Base-by-base conservation (phyloP, 176 grass and related monocot species). In the Cenchrus purpureus region DNA sequence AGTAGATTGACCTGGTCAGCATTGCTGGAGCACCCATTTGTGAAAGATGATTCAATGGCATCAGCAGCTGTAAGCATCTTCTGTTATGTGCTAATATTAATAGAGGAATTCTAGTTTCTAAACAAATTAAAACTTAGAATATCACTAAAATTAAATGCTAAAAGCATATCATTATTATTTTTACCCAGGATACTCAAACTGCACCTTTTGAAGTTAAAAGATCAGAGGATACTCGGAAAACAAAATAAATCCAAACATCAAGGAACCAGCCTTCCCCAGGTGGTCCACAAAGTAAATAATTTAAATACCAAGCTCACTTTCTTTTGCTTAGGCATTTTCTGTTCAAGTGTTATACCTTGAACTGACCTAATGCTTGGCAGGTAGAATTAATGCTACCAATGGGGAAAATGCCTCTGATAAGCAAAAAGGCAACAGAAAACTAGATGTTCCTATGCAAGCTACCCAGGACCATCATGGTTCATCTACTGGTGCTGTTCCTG, bases 11-110 rank as follows among this genome's bases (percentile, higher is more conserved):
- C 91, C 83, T 98, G 96, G 96, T 91, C 96, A 68, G 82, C 90
- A 80, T 73, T 98, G 71, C 75, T 98, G 70, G 96, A 98, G 48
- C 96, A 95, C 66, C 93, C 96, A 66, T 98, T 98, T 90, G 96
- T 98, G 53, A 94, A 94, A 90, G 96, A 92, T 71, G 74, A 86
- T 85, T 87, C 87, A 83, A 75, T 86, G 74, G 77, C 88, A 12
- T 65, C 42, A 40, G 69, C 37, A 25, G 61, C 59, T 90, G 88
- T 87, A 74, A 83, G 84, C n/a, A 51, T 51, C 71, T 45, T 63
- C 1, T 19, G 25, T 74, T 73, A 79, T 65, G 11, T 29, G 3
- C n/a, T 80, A 22, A 3, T 20, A 68, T 60, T 52, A 69, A 62
- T 61, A 65, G 61, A 43, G 14, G 16, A 58, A 75, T 85, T 79